A percentile compares a stretch with the other conserved stretches of the same genome.
Conservation (phyloP, 441 rosid genomes). For the Croton laevigatus region DNA sequence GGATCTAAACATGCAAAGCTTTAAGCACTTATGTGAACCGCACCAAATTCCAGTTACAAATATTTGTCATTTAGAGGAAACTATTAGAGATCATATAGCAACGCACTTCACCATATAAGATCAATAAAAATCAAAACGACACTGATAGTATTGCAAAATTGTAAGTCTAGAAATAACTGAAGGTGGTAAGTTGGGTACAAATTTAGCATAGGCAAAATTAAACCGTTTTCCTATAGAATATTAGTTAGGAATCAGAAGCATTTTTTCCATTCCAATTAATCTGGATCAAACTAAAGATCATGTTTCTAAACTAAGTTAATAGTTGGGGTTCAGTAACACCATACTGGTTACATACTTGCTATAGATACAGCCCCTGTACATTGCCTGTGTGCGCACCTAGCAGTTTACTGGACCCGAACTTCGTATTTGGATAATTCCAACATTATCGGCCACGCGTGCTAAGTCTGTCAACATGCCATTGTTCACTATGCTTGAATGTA, state of each 20-base stretch:
- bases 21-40: neutral
- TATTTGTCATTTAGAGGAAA: neutral
- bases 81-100: neutral
- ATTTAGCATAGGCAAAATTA: neutral
- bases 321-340: neutral
- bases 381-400: neutral
- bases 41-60: neutral
- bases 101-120: neutral
- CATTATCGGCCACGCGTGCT: neutral
- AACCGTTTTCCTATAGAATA: neutral
- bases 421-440: neutral
- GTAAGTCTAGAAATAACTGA: neutral
- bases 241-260: neutral
- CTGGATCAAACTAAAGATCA: slow-evolving; percentile 1
- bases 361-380: neutral
- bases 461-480: neutral
- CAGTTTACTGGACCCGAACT: neutral
- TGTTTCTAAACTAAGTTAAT: neutral
- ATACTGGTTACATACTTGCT: neutral
- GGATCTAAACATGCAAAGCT: neutral
- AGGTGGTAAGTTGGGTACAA: neutral
- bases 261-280: neutral
- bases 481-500: neutral
- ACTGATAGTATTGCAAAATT: neutral
- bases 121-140: slow-evolving; percentile 6